These are phyloP conservation scores for Grigorovia transvaalensis DNA, from an alignment of 805 yeast genomes.

Conservation along the genomic window DNA sequence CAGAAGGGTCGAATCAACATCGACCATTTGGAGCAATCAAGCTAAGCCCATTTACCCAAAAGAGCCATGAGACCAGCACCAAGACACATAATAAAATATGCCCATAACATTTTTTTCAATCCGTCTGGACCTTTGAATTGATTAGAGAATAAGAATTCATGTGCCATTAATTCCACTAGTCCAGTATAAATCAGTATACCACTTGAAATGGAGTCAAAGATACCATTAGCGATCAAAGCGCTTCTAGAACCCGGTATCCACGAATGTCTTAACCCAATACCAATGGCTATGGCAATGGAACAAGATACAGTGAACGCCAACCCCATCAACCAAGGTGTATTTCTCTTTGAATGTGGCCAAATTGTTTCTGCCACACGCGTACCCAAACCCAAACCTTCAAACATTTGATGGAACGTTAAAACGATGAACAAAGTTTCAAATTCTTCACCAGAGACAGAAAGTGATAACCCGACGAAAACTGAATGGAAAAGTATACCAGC, in stretches of 20 bases:
- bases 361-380: slow-evolving; percentile 54
- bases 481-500: slow-evolving; percentile 80
- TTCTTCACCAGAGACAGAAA: slow-evolving; percentile 71
- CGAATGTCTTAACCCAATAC: slow-evolving; percentile 59
- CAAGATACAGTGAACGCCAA: slow-evolving; percentile 45
- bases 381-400: slow-evolving; percentile 82
- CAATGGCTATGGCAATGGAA: slow-evolving; percentile 69
- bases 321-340: slow-evolving; percentile 52
- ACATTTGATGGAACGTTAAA: slow-evolving; percentile 65
- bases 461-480: slow-evolving; percentile 65
- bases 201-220: slow-evolving; percentile 64
- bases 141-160: slow-evolving; percentile 49
- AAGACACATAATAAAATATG: slow-evolving; percentile 35
- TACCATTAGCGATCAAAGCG: slow-evolving; percentile 58
- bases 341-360: slow-evolving; percentile 38
- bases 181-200: slow-evolving; percentile 75
- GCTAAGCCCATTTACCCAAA: slow-evolving; percentile 64
- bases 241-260: slow-evolving; percentile 50
- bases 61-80: slow-evolving; percentile 69
- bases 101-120: slow-evolving; percentile 37
- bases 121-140: slow-evolving; percentile 56
- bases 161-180: slow-evolving; percentile 69
- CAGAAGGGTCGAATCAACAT: neutral
- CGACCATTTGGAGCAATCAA: too few relatives aligned
- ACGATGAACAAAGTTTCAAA: slow-evolving; percentile 62